A percentile compares a stretch with the other conserved stretches of the same genome.
phyloP scores from a whole-genome alignment of 1,284 basidiomycete genomes.

The Inonotus obliquus region DNA sequence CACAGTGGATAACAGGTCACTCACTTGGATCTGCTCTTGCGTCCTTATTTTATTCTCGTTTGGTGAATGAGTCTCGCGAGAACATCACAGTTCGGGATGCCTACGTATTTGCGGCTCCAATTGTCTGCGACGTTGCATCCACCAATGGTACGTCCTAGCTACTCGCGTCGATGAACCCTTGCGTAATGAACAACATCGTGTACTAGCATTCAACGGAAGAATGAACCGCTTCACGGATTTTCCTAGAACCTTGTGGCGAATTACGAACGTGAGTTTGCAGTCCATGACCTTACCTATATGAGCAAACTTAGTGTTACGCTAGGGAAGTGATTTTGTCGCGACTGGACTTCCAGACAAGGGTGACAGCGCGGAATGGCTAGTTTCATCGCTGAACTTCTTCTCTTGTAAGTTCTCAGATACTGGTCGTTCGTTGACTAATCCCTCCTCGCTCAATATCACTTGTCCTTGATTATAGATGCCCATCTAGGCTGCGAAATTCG shows the following conservation, averaged over 20 bases:
- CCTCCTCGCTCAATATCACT: not conserved
- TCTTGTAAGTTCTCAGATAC: too few relatives aligned
- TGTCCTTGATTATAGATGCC: slow-evolving; percentile 2
- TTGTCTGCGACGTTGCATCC: slow-evolving; percentile 25
- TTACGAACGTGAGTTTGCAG: slow-evolving; percentile 24
- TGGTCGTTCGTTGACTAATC: not conserved
- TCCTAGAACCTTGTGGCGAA: slow-evolving; percentile 26
- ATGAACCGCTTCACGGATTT: slow-evolving; percentile 23
- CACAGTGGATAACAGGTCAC: slow-evolving; percentile 28
- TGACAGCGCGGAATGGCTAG: slow-evolving; percentile 21
- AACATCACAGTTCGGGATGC: slow-evolving; percentile 26
- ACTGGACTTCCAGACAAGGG: slow-evolving; percentile 25
- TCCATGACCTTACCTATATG: not conserved
- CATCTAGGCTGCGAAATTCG: slow-evolving; percentile 22
- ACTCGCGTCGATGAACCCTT: not conserved
- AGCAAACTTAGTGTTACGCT: not conserved
- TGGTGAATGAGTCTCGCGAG: slow-evolving; percentile 24
- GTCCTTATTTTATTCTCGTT: slow-evolving; percentile 25
- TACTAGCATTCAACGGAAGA: slow-evolving; percentile 23
- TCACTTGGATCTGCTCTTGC: slow-evolving; percentile 29
- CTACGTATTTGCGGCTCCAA: slow-evolving; percentile 27
- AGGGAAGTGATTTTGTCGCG: slow-evolving; percentile 25
- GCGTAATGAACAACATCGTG: not conserved
- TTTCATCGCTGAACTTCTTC: slow-evolving; percentile 24
- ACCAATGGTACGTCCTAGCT: slow-evolving; percentile 17